Base-by-base conservation (phyloP, 345 rosid genomes). In the Euphorbia peplus region DNA sequence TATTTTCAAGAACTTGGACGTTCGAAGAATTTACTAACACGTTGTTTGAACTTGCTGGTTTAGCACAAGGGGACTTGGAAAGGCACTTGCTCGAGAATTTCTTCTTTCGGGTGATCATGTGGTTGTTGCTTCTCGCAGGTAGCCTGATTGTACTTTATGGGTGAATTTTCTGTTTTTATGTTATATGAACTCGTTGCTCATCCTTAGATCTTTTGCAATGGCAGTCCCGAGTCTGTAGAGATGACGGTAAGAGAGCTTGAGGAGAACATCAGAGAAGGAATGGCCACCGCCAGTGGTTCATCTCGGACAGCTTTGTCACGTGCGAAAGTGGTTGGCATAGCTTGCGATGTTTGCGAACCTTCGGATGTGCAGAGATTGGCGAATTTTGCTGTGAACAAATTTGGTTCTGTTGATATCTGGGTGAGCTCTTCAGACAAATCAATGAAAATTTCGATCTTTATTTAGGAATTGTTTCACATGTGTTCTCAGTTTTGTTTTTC, bases 41-140 rank as follows among this genome's bases (percentile, higher is more conserved):
- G 50, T 64, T 74, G 52, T 66, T 75, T 74, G n/a, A 8, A 62
- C 63, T 50, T 60, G 59, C n/a, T 79, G 73, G 60, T 75, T 73
- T 76, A 91, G 97, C 73, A 91, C 97, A 15, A 86, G 96, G 71
- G 96, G 98, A 53, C 71, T 93, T 14, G 98, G 98, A 25, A 93
- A 93, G 78, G 98, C 98, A n/a, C 95, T 91, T 75, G 97, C 97
- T 68, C 84, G 95, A 18, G 98, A 93, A 65, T 93, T 89, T 77
- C 97, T 93, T 86, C 91, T 86, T 58, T 93, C 97, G 11, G 97
- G 98, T 26, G 96, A 91, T 52, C 86, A 82, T 42, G 96, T 93
- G 25, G 89, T 93, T 29, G 81, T 93, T 74, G 90, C 97, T 72
- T 93, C 96, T 63, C 90, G 95, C 79, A 93, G 96, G 98, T 93